Conservation (phyloP, 192 early-diverging fungal genomes). For the Coemansia biformis region DNA sequence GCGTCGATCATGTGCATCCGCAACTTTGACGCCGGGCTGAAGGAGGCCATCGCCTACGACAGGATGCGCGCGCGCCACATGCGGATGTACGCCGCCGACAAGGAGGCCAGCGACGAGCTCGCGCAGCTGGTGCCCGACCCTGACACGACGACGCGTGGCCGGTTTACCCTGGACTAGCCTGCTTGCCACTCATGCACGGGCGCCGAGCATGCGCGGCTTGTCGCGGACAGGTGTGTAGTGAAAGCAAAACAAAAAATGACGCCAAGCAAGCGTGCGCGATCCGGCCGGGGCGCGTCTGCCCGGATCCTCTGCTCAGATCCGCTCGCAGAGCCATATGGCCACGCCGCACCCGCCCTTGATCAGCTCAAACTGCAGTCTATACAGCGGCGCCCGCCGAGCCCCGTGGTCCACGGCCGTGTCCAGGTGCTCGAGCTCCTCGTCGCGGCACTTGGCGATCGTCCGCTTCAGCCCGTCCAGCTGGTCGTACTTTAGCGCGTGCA, state of each 20-base stretch:
- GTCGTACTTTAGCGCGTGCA: slow-evolving; percentile 63
- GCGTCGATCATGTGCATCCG: slow-evolving; percentile 27
- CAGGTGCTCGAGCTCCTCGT: slow-evolving; percentile 93
- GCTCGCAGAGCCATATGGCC: slow-evolving; percentile 87
- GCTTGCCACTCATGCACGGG: not conserved
- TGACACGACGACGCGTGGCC: slow-evolving; percentile 11
- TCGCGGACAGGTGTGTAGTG: too few species aligned
- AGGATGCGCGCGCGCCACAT: slow-evolving; percentile 28
- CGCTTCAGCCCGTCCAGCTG: slow-evolving; percentile 56
- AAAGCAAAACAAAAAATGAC: too few species aligned
- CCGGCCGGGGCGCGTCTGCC: too few species aligned
- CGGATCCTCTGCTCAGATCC: slow-evolving; percentile 56
- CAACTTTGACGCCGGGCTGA: slow-evolving; percentile 45
- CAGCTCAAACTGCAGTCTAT: slow-evolving; percentile 63
- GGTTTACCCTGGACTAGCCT: slow-evolving; percentile 30
- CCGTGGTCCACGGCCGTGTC: slow-evolving; percentile 85
- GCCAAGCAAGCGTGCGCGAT: too few species aligned
- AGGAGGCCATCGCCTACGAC: slow-evolving; percentile 45
- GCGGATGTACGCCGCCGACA: slow-evolving; percentile 16
- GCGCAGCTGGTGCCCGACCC: slow-evolving; percentile 8
- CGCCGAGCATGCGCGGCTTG: not conserved
- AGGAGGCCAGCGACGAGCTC: slow-evolving; percentile 5
- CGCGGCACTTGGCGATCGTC: slow-evolving; percentile 80
- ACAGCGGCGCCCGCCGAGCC: slow-evolving; percentile 74
- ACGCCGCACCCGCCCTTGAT: slow-evolving; percentile 84